Base-by-base conservation (phyloP, 1,284 basidiomycete genomes). In the Psilocybe mexicana region DNA sequence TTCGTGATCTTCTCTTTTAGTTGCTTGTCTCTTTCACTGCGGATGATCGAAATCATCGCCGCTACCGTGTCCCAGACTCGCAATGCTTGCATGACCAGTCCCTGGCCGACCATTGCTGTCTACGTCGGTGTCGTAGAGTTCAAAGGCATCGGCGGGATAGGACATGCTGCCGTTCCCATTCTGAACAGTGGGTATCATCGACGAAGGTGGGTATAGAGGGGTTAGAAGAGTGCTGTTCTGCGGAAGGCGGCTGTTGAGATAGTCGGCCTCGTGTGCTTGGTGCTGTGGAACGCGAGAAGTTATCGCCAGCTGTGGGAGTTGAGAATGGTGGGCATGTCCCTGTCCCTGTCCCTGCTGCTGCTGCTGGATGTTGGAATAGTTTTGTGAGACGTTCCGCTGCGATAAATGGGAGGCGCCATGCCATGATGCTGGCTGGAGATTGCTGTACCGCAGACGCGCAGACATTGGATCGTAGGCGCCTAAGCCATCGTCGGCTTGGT, bases 191-290 rank as follows among this genome's bases (percentile, higher is more conserved):
- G 72, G 67, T 43, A 75, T 61, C 57, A 73, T 57, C 18, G 71
- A 65, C 33, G 70, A 62, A 2, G 68, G 60, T 44, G 70, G 71
- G 63, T 76, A 76, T 44, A 80, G 69, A 18, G 79, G 77, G 23
- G 77, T 80, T 43, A 80, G 66, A 47, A 80, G 66, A 40, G 77
- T 79, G 65, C 79, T 79, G 63, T 76, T 72, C 25, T 75, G 68
- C 43, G 77, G 77, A 18, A 80, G 68, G 36, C 76, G 70, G 46
- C 30, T 48, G 55, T 67, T 69, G 26, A 71, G 55, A 49, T 55
- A 63, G 44, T 26, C 50, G 57, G 43, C 57, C 50, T 43, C 63
- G 58, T 63, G 54, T 47, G 46, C 62, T 63, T 63, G 52, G 8
- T 63, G 46, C 30, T 64, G 62, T 33, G 63, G 58, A 35, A 54